Evolutionary conservation across 768 basidiomycete genomes (phyloP).

Genomic region (Mycena olivaceomarginata): DNA sequence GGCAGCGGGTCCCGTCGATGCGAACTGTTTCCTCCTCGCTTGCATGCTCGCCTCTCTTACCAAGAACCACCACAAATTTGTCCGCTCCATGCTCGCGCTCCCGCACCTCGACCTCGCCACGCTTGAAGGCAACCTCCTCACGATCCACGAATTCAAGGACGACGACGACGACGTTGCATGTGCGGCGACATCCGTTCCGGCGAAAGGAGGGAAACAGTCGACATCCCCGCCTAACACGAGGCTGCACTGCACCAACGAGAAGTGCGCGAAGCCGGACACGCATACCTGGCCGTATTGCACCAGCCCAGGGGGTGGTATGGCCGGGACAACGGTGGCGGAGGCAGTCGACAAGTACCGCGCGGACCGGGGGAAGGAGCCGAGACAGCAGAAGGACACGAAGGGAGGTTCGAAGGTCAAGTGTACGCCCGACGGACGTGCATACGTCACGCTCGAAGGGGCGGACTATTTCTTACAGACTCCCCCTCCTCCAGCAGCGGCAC

Average conservation of each 20-base stretch:
- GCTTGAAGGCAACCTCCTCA: not conserved
- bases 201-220: not conserved
- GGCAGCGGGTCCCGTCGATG: not conserved
- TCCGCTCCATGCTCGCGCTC: not conserved
- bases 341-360: constrained; percentile 1
- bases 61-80: not conserved
- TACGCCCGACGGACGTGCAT: not conserved
- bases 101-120: not conserved
- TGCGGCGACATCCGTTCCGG: not conserved
- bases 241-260: not conserved
- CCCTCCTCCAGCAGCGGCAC: not conserved
- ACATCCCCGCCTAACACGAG: not conserved
- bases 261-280: not conserved
- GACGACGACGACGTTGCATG: not conserved
- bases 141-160: not conserved
- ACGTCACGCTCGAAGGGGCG: not conserved
- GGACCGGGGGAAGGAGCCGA: not conserved
- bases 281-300: constrained; percentile 22
- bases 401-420: not conserved
- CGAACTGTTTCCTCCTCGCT: not conserved
- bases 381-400: not conserved
- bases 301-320: constrained; percentile 30
- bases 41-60: not conserved
- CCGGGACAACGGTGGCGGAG: constrained; percentile 18
- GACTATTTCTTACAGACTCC: not conserved